These are phyloP conservation scores for Polytrichum formosum DNA, from an alignment of 225 moss, liverwort and hornwort species.

Conservation along the genomic window DNA sequence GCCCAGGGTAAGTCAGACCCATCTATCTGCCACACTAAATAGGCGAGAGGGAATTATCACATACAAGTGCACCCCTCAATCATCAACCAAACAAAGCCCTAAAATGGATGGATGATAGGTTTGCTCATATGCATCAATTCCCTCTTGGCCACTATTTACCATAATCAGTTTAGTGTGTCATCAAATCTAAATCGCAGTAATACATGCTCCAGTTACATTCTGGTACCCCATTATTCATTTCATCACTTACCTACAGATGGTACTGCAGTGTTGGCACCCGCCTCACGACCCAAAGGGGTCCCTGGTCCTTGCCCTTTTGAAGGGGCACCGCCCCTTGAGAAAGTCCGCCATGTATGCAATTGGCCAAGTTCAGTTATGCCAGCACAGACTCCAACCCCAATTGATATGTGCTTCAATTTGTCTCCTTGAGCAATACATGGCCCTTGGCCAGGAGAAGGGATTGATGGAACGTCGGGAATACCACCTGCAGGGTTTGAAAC, in stretches of 20 bases:
- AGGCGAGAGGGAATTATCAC: too few species aligned
- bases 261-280: slow-evolving; percentile 9
- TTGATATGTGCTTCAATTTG: slow-evolving; percentile 29
- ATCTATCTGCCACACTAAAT: too few species aligned
- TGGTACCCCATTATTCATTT: not conserved
- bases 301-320: slow-evolving; percentile 10
- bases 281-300: slow-evolving; percentile 16
- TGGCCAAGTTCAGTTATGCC: slow-evolving; percentile 21
- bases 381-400: slow-evolving; percentile 19
- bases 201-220: too few species aligned
- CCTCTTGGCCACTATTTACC: too few species aligned
- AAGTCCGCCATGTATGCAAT: slow-evolving; percentile 27
- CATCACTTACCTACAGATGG: slow-evolving; percentile 22
- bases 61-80: too few species aligned
- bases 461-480: slow-evolving; percentile 16
- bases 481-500: slow-evolving; percentile 14
- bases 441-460: slow-evolving; percentile 14
- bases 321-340: slow-evolving; percentile 10
- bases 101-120: too few species aligned
- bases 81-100: too few species aligned
- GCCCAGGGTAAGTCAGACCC: too few species aligned
- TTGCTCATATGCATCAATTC: too few species aligned
- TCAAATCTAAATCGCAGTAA: too few species aligned
- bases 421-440: slow-evolving; percentile 11
- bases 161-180: too few species aligned